Evolutionary conservation across 169 alveolate genomes (phyloP).

Genomic region (Plasmodium yoelii): DNA sequence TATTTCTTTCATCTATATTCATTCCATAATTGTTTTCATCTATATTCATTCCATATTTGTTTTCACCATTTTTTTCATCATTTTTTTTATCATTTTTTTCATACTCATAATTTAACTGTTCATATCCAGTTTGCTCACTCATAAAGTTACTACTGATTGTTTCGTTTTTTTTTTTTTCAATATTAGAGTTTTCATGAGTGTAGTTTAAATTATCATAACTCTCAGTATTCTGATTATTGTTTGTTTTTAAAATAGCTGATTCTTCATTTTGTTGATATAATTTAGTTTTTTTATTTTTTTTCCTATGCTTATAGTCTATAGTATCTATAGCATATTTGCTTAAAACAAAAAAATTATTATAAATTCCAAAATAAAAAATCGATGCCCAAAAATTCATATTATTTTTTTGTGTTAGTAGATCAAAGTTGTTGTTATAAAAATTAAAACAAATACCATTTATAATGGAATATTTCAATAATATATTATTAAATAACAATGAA

Average conservation of each 20-base stretch:
- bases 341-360: slow-evolving; percentile 54
- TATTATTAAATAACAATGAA: slow-evolving; percentile 45
- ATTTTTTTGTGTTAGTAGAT: slow-evolving; percentile 34
- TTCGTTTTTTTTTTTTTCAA: no score
- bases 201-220: no score
- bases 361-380: slow-evolving; percentile 66
- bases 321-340: slow-evolving; percentile 63
- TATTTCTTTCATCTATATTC: no score
- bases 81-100: not conserved
- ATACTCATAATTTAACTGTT: not conserved
- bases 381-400: slow-evolving; percentile 56
- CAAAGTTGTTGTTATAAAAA: slow-evolving; percentile 50
- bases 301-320: slow-evolving; percentile 14
- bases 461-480: slow-evolving; percentile 43
- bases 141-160: no score
- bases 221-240: no score
- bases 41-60: no score
- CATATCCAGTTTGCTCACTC: no score
- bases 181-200: no score
- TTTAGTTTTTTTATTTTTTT: not conserved
- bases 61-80: no score
- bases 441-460: slow-evolving; percentile 67
- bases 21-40: no score
- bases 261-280: not conserved
- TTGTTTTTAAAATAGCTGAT: no score